A percentile compares a stretch with the other conserved stretches of the same genome.
These are phyloP conservation scores for Epipyxis sp. DNA, from an alignment of 108 stramenopile species.

Conservation along the genomic window DNA sequence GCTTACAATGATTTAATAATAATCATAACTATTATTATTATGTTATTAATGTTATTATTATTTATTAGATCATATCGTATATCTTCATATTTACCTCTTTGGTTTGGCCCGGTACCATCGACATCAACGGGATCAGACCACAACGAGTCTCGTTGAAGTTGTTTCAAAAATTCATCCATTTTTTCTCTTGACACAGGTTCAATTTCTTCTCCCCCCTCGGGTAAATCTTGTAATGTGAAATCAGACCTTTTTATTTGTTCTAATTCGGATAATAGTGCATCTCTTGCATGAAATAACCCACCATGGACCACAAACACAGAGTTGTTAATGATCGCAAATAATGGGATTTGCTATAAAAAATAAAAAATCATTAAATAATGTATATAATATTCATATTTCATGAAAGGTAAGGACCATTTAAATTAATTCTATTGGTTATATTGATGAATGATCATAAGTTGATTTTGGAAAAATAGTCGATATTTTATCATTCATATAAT, in stretches of 20 bases:
- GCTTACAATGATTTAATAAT: too few relatives aligned
- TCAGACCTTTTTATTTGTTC: slow-evolving; percentile 10
- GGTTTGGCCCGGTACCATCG: neutral
- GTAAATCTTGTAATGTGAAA: neutral
- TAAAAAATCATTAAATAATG: too few relatives aligned
- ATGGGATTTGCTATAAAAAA: slow-evolving; percentile 22
- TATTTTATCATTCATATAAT: too few relatives aligned
- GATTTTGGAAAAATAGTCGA: too few relatives aligned
- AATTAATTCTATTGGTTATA: too few relatives aligned
- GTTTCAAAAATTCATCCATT: neutral
- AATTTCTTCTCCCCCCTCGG: neutral
- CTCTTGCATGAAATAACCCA: slow-evolving; percentile 49
- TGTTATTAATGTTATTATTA: too few relatives aligned
- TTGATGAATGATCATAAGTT: too few relatives aligned
- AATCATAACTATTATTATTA: too few relatives aligned
- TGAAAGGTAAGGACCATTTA: too few relatives aligned
- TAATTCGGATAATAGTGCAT: slow-evolving; percentile 45
- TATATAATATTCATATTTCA: too few relatives aligned
- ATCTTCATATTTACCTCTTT: slow-evolving; percentile 21
- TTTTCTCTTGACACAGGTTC: neutral
- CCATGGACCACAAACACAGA: slow-evolving; percentile 51
- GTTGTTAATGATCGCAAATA: slow-evolving; percentile 5
- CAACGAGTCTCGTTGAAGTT: slow-evolving; percentile 14
- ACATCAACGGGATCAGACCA: slow-evolving; percentile 31
- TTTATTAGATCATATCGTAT: too few relatives aligned